Percentiles rank a stretch among this genome's conserved stretches.
phyloP scores from a whole-genome alignment of 2,329 filamentous ascomycete genomes.

The Claviceps cyperi region DNA sequence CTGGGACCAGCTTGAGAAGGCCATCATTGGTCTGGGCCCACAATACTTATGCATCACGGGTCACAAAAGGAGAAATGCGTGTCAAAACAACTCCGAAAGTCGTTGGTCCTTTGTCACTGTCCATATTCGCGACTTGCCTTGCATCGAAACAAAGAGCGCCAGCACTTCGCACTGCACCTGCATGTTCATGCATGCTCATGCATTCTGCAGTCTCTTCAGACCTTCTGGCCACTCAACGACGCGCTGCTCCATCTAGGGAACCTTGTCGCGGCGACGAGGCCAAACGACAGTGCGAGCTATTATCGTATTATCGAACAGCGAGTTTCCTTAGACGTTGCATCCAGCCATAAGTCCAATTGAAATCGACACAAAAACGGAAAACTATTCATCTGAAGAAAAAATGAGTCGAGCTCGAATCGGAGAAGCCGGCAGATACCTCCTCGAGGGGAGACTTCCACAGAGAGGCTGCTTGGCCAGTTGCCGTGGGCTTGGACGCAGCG shows the following conservation, averaged over 20 bases:
- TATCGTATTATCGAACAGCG: background rate
- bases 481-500: background rate
- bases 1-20: background rate
- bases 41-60: background rate
- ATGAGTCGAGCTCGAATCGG: conserved; percentile 4
- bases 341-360: background rate
- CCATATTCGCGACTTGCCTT: background rate
- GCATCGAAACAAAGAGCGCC: background rate
- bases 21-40: background rate
- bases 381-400: background rate
- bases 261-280: background rate
- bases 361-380: background rate
- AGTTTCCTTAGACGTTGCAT: background rate
- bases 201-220: background rate
- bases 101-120: background rate
- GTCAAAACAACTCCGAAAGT: background rate
- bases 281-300: background rate
- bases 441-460: conserved; percentile 2
- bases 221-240: background rate
- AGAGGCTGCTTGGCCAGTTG: conserved; percentile 3
- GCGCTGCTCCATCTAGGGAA: background rate
- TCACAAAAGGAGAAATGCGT: background rate
- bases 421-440: conserved; percentile 3
- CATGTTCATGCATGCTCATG: no score
- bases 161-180: background rate